Conservation (phyloP, 768 basidiomycete species). For the Naganishia friedmannii region DNA sequence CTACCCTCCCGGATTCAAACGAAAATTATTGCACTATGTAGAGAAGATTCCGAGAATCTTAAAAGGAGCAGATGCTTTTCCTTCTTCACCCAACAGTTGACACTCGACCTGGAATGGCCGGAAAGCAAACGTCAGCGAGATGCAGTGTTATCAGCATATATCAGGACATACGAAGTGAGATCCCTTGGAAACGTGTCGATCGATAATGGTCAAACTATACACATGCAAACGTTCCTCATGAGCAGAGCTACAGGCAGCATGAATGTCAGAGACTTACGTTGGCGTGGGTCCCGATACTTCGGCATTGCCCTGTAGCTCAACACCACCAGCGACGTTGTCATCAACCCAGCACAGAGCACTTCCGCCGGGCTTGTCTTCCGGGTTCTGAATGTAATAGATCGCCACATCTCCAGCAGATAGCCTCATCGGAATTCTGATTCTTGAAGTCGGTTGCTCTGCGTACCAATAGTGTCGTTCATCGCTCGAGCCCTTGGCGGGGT, state of each 20-base stretch:
- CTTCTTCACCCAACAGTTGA: slow-evolving; percentile 72
- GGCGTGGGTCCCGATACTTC: slow-evolving; percentile 64
- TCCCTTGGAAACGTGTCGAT: slow-evolving; percentile 76
- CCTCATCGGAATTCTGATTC: slow-evolving; percentile 76
- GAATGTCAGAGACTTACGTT: slow-evolving; percentile 58
- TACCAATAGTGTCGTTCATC: slow-evolving; percentile 81
- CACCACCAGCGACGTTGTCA: slow-evolving; percentile 79
- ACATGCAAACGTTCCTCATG: not conserved
- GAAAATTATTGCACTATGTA: slow-evolving; percentile 27
- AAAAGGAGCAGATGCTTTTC: slow-evolving; percentile 69
- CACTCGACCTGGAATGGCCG: slow-evolving; percentile 63
- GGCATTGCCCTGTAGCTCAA: slow-evolving; percentile 72
- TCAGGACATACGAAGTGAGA: slow-evolving; percentile 67
- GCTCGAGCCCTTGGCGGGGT: slow-evolving; percentile 61
- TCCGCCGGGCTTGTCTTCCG: slow-evolving; percentile 57
- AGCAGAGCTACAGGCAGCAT: slow-evolving; percentile 17
- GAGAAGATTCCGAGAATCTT: slow-evolving; percentile 75
- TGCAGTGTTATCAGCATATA: not conserved
- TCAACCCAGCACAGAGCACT: slow-evolving; percentile 94
- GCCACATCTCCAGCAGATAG: slow-evolving; percentile 88
- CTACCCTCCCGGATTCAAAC: not conserved
- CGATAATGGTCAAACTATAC: slow-evolving; percentile 74
- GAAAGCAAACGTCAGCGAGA: slow-evolving; percentile 15
- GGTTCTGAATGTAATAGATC: slow-evolving; percentile 81
- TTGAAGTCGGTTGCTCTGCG: slow-evolving; percentile 76